Evolutionary conservation across 1,284 basidiomycete species (phyloP), one percentile per base, ranked within the genome.

Genomic region (Tylopilus microsporus): DNA sequence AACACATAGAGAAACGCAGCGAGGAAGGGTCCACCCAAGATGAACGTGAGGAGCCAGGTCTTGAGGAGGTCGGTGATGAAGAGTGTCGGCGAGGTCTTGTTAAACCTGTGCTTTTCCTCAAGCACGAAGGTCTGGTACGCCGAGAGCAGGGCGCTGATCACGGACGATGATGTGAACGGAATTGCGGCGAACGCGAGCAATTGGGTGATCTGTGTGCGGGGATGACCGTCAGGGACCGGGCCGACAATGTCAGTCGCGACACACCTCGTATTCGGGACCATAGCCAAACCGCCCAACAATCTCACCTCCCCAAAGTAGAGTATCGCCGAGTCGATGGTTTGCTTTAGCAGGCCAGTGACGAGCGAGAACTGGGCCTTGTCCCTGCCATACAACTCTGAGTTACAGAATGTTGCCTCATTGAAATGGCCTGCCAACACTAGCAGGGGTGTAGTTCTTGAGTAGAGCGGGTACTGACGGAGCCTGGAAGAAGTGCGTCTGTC

Each of bases 81-180:
- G 4, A 94, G 79, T 8, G 66, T 65, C 2, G 83, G 81, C 0
- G 93, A 93, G 18, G 87, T 93, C 77, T 98, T 98, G 82, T 98
- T 98, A 81, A 98, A 98, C 1, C 94, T 95, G 68, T 98, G 93
- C 64, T 87, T 88, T 73, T 97, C 89, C 74, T 99, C 97, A 48
- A 99, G 80, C 13, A 95, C 89, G 72, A 99, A 99, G 3, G 92
- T 95, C 62, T 86, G 84, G 77, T 97, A 98, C 42, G 89, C 79
- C 37, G 82, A 83, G 52, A 92, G 76, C 9, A 94, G 92, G 12
- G 92, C 75, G 3, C 82, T 78, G 0, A 92, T 85, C 36, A 90
- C 74, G 0, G 84, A 80, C 1, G 90, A 88, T 13, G 88, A 65
- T 56, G 90, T 70, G 62, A 85, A 86, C 41, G 94, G 74, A 34